These are phyloP conservation scores for Colletotrichum brevisporum DNA, from an alignment of 2,329 filamentous ascomycete species.

Conservation along the genomic window DNA sequence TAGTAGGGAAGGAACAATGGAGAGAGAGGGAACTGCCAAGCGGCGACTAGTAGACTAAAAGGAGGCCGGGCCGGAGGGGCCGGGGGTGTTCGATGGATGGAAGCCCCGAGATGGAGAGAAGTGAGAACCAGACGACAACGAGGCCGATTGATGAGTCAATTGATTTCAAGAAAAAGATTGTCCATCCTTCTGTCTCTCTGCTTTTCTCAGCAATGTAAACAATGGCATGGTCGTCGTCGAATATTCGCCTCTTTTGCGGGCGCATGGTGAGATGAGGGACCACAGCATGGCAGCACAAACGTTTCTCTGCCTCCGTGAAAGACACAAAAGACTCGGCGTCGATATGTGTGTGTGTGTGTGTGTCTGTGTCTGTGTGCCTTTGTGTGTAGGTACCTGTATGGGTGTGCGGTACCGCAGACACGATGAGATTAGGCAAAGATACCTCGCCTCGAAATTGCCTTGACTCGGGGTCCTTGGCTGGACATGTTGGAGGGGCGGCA, in stretches of 20 bases:
- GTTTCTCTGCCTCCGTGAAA: not conserved
- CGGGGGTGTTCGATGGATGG: conserved; percentile 6
- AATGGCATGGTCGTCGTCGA: not conserved
- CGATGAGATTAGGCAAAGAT: not conserved
- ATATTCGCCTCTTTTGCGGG: conserved; percentile 3
- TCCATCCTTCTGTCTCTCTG: not conserved
- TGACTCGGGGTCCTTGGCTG: conserved; percentile 1
- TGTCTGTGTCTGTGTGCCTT: not conserved
- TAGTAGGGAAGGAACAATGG: conserved; percentile 12
- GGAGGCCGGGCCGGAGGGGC: conserved; percentile 24
- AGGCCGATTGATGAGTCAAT: not conserved
- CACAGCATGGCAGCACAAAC: conserved; percentile 6
- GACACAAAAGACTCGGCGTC: not conserved
- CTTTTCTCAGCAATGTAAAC: conserved; percentile 8
- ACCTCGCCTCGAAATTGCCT: not conserved
- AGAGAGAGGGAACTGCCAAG: conserved; percentile 24
- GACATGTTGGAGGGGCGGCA: conserved; percentile 32
- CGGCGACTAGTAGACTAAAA: conserved; percentile 23
- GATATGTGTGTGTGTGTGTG: not conserved
- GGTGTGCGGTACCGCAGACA: not conserved
- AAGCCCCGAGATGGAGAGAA: not conserved
- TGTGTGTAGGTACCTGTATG: too few relatives aligned
- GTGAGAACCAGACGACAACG: conserved; percentile 1
- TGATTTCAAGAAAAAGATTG: conserved; percentile 7
- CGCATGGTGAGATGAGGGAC: conserved; percentile 9